phyloP scores from a whole-genome alignment of 2,329 filamentous ascomycete genomes.

The Tolypocladium tundrense region DNA sequence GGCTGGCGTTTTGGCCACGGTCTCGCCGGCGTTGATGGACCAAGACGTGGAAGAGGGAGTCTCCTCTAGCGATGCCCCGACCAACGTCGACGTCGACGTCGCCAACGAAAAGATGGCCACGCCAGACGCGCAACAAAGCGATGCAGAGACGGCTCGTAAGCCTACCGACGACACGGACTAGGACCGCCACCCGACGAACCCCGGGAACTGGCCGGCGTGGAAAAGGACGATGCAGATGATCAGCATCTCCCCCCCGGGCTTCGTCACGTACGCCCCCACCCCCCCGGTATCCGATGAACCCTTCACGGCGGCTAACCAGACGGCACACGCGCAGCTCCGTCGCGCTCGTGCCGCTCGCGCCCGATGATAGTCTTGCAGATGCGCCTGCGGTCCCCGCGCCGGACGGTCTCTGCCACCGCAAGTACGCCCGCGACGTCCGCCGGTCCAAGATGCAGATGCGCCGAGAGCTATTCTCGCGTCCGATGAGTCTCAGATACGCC shows the following conservation, averaged over 20 bases:
- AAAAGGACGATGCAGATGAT: slow-evolving; percentile 28
- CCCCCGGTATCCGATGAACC: neutral
- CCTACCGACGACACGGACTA: neutral
- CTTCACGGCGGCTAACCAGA: neutral
- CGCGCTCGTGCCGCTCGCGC: slow-evolving; percentile 47
- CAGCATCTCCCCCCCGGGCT: slow-evolving; percentile 26
- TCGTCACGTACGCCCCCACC: slow-evolving; percentile 27
- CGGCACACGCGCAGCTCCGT: slow-evolving; percentile 28
- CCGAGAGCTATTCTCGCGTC: no score
- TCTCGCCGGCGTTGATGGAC: neutral
- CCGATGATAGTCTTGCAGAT: no score
- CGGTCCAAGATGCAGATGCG: no score
- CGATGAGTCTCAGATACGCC: no score
- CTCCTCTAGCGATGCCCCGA: neutral
- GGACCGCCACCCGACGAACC: slow-evolving; percentile 21
- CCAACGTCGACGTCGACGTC: neutral
- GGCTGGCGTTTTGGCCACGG: neutral
- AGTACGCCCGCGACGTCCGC: no score
- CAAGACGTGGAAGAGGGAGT: neutral
- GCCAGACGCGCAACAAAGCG: neutral
- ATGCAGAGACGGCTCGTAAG: neutral
- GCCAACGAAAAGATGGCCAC: neutral
- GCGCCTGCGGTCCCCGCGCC: no score
- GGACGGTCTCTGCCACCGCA: no score
- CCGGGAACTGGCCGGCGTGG: slow-evolving; percentile 37